A percentile compares a stretch with the other conserved stretches of the same genome.
Conservation (phyloP, 2,329 filamentous ascomycete species). For the Echinosphaeria canescens region DNA sequence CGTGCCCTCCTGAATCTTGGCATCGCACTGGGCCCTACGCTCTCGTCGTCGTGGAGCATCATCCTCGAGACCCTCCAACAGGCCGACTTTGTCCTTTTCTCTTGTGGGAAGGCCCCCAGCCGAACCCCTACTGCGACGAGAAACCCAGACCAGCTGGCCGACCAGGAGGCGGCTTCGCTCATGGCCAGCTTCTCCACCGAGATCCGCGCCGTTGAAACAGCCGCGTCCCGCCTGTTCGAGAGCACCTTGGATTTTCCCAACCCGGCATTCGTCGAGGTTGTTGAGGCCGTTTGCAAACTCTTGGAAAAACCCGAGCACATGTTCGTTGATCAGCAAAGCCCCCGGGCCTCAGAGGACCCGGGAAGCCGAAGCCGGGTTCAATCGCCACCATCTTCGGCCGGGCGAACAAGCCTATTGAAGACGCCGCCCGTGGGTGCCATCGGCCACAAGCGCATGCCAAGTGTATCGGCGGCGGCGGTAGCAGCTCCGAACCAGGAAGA, state of each 20-base stretch:
- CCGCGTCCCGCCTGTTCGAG: constrained; percentile 70
- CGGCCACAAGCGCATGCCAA: constrained; percentile 18
- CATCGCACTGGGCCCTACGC: constrained; percentile 77
- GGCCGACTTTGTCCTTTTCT: constrained; percentile 68
- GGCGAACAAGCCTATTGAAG: constrained; percentile 12
- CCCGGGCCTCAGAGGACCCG: constrained; percentile 7
- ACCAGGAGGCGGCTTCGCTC: constrained; percentile 25
- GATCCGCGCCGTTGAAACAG: constrained; percentile 72
- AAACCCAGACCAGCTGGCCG: constrained; percentile 21
- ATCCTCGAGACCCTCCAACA: constrained; percentile 83
- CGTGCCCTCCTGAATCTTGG: constrained; percentile 85
- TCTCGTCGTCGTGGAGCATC: constrained; percentile 74
- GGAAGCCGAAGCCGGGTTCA: constrained; percentile 12
- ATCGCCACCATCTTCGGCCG: constrained; percentile 12
- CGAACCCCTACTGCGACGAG: constrained; percentile 24
- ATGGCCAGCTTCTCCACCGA: constrained; percentile 56
- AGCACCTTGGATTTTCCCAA: constrained; percentile 85
- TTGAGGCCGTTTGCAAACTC: constrained; percentile 54
- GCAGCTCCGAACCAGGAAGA: constrained; percentile 36
- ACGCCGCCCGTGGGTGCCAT: constrained; percentile 12
- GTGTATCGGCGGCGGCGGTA: constrained; percentile 19
- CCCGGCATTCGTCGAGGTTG: constrained; percentile 54
- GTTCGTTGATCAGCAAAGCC: constrained; percentile 2
- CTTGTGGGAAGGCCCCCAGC: constrained; percentile 30
- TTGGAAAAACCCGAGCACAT: constrained; percentile 19